Evolutionary conservation across 106 monocot genomes (phyloP).

Genomic region (Xerophyta viscosa): DNA sequence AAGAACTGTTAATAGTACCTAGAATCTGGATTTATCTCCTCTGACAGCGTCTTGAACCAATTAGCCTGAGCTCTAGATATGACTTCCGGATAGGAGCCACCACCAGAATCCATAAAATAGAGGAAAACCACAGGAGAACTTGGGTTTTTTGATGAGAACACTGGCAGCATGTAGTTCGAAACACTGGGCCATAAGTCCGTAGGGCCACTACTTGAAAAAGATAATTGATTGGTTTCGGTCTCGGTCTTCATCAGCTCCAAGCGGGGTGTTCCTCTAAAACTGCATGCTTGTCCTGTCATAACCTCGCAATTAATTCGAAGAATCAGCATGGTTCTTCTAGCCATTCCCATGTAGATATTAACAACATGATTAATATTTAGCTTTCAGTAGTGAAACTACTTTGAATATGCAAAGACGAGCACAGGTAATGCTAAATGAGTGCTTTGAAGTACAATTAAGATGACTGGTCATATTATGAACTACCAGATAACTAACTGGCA

Average conservation of each 20-base stretch:
- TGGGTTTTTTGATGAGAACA: slow-evolving; percentile 34
- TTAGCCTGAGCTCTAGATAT: slow-evolving; percentile 67
- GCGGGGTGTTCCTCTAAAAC: slow-evolving; percentile 60
- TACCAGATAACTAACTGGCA: no score
- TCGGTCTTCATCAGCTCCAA: slow-evolving; percentile 49
- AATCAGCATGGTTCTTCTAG: no score
- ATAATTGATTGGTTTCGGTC: slow-evolving; percentile 32
- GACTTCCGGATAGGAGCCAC: slow-evolving; percentile 83
- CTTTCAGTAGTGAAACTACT: background rate
- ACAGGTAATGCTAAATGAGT: no score
- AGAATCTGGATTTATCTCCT: slow-evolving; percentile 48
- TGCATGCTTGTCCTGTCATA: slow-evolving; percentile 34
- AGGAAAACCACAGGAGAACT: slow-evolving; percentile 35
- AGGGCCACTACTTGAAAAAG: slow-evolving; percentile 47
- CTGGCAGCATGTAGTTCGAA: slow-evolving; percentile 70
- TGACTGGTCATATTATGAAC: no score
- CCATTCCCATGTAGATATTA: background rate
- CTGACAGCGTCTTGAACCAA: slow-evolving; percentile 56
- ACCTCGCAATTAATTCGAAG: slow-evolving; percentile 1
- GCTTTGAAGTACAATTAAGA: no score
- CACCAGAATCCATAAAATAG: slow-evolving; percentile 92
- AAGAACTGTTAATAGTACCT: no score
- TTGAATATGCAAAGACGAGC: no score
- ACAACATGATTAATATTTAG: background rate
- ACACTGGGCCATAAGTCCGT: slow-evolving; percentile 74